Evolutionary conservation across 805 yeast species (phyloP), one percentile per base, ranked within the genome.

Genomic region (Cyberlindnera maclurae): DNA sequence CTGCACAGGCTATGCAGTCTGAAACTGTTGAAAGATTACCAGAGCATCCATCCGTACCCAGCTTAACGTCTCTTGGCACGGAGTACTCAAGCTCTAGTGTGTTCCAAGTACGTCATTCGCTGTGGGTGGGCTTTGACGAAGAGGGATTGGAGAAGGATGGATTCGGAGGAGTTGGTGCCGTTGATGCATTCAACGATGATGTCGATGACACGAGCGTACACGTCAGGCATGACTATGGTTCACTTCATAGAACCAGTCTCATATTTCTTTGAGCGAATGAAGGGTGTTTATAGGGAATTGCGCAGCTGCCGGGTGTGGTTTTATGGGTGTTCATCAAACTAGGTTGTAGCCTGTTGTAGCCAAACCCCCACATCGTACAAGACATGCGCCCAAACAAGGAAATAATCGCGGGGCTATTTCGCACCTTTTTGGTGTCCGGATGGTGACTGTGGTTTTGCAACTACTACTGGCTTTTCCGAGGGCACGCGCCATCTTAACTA

Each of bases 41-140:
- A 29, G 8, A 22, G 15, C 24, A 29, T 5, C 26, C 38, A 3
- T 47, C 56, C 1, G 37, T 50, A 8, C 54, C 56, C 3, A 46
- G 55, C 0, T 41, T 51, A 3, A 7, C 40, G 8, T 44, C 54
- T 0, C 8, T 40, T 12, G 41, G 35, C 4, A 39, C 44, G 0
- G 22, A 42, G 1, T 49, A 41, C 5, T 51, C 58, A 0, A 44
- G 42, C 33, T 15, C 36, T 4, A 51, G 47, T 10, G 43, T 52
- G 2, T n/a, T 40, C 38, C 35, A 35, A 8, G 45, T 53, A 0
- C 49, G 52, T 2, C 42, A 46, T 27, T 45, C 56, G 0, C 13
- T 53, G 7, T 53, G 58, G 58, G 49, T 53, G 26, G 56, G 55
- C 4, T 33, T 52, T 5, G 36, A 42, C 2, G 38, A 40, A 2